Base-by-base conservation (phyloP, 192 early-diverging fungal genomes). In the Radiomyces spectabilis region DNA sequence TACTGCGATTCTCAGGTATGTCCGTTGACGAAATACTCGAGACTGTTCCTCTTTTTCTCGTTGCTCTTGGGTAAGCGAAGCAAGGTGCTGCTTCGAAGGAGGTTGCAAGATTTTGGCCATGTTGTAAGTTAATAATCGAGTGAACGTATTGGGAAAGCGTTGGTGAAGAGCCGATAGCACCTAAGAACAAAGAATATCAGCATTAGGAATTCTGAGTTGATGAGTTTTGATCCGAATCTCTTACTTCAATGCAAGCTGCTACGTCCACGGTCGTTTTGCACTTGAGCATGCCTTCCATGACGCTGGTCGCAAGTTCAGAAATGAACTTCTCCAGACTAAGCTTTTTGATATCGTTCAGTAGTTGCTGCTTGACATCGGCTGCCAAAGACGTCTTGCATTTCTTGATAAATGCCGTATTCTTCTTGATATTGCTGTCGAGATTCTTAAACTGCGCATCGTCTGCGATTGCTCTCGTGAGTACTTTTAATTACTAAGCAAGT, bases 271-370 rank as follows among this genome's bases (percentile, higher is more conserved):
- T 65, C 1, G 77, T 69, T 56, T 86, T 87, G 59, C 89, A 86
- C 25, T 79, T 81, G 4, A 72, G 48, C 47, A 79, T 61, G 13
- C 86, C 86, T 58, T 99, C 95, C 13, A 82, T 66, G 9, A 91
- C 81, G 7, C 94, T 85, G 5, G 78, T 73, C 12, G 88, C 91
- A 25, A 98, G 82, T 77, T 99, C 97, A 34, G 84, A 85, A 50
- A 96, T 80, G 66, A 97, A 99, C 64, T 98, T 99, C 66, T 95
- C 95, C n/a, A 98, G 77, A 61, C 86, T 92, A 13, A 99, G 76
- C 41, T 84, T 77, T 30, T 75, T 75, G 25, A 95, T 79, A 54
- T 96, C 93, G 19, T 85, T 80, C 31, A 92, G 53, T 19, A 94
- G 74, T 60, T 89, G 89, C 27, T 60, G 68, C 0, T 62, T 63